A percentile compares a stretch with the other conserved stretches of the same genome.
Evolutionary conservation across 139 green algal species (phyloP).

Genomic region (Axilococcus clingmanii): DNA sequence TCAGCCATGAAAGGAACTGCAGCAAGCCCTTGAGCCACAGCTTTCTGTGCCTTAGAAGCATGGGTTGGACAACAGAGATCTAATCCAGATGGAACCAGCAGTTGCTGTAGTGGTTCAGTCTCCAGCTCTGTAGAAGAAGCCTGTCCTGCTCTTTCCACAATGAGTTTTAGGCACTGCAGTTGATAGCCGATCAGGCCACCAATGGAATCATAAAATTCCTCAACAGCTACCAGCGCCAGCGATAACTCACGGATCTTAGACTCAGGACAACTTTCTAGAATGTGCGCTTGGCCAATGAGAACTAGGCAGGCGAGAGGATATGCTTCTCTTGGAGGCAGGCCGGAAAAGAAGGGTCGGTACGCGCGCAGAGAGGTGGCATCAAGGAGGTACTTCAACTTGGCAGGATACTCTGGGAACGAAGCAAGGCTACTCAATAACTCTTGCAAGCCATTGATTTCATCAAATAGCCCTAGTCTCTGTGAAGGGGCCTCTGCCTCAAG

Average conservation of each 20-base stretch:
- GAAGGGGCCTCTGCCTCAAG: too few relatives aligned
- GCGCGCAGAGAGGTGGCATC: too few relatives aligned
- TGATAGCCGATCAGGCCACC: conserved; percentile 94
- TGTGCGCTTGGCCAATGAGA: conserved; percentile 41
- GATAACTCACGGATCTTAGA: conserved; percentile 20
- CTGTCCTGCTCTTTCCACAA: conserved; percentile 21
- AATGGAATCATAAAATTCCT: conserved; percentile 89
- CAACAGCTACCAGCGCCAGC: conserved; percentile 39
- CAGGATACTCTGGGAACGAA: too few relatives aligned
- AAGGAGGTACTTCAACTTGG: too few relatives aligned
- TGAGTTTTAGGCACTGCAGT: conserved; percentile 67
- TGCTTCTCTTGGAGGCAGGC: conserved; percentile 21
- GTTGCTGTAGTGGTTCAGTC: conserved; percentile 10
- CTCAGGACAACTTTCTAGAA: conserved; percentile 24
- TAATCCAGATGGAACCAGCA: conserved; percentile 51
- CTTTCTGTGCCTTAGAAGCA: conserved; percentile 20
- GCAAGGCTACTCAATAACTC: too few relatives aligned
- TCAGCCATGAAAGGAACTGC: conserved; percentile 79
- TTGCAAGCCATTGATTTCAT: too few relatives aligned
- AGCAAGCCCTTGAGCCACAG: conserved; percentile 42
- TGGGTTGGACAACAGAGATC: conserved; percentile 43
- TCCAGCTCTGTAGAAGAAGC: background rate
- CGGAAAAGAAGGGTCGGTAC: too few relatives aligned
- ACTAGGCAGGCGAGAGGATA: conserved; percentile 32
- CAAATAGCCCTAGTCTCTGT: too few relatives aligned